Base-by-base conservation (phyloP, 1,284 basidiomycete species). In the Marasmius sp. region DNA sequence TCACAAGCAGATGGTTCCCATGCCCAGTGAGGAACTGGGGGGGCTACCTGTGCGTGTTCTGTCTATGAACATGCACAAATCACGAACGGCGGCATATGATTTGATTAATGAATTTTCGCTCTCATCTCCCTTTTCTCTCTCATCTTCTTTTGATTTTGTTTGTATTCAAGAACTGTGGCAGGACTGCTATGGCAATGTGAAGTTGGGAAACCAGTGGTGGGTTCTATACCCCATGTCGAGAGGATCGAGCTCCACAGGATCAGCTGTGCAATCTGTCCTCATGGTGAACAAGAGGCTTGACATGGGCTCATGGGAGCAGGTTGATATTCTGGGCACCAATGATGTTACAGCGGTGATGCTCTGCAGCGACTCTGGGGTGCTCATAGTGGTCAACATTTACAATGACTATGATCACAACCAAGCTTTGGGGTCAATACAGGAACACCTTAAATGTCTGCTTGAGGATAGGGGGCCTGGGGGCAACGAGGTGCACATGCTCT, bases 151-250 rank as follows among this genome's bases (percentile, higher is more conserved):
- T 59, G 69, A 75, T 51, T 38, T 74, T 12, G 54, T 74, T 0
- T 67, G 66, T 6, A 57, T 74, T 7, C 73, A 76, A 39, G 73
- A 76, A 60, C 74, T 71, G 0, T 69, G 71, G 58, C 56, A 69
- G 14, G 68, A 67, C 47, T 1, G 9, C 34, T 58, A 58, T 8
- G 63, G 63, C 9, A 68, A 67, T 14, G 65, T 66, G 6, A 61
- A 65, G 8, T 64, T 64, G 3, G 61, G 60, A 6, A 37, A 56
- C 18, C 64, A 56, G 20, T 60, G 66, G 59, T 47, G 41, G 8
- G 59, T 70, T 4, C 0, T 61, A 7, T 69, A 66, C 60, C 72
- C 71, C 6, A 27, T n/a, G n/a, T 45, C 43, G 14, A 7, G 43
- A 5, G 16, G 6, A 6, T 45, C 43, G 5, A 14, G 14, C 6